Conservation (phyloP, 1,284 basidiomycete genomes). For the Lignosus rhinocerotis region DNA sequence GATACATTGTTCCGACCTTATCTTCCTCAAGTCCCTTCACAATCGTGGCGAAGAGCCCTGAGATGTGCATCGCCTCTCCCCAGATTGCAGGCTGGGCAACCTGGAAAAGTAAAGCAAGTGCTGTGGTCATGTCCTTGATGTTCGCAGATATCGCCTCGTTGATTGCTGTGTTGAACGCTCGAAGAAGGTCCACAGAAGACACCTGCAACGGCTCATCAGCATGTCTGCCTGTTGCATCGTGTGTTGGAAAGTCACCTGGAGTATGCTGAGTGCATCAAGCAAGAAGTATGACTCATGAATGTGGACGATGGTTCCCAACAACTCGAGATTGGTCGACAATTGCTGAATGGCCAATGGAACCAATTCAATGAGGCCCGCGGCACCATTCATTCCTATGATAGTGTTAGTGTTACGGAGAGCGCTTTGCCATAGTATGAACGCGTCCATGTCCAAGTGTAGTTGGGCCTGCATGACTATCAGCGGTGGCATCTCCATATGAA, state of each 20-base stretch:
- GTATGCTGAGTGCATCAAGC: conserved; percentile 64
- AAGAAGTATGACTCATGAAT: conserved; percentile 85
- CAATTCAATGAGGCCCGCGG: conserved; percentile 63
- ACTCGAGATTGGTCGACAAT: conserved; percentile 72
- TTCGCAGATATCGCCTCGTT: conserved; percentile 52
- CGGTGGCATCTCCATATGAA: background rate
- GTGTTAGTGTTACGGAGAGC: conserved; percentile 70
- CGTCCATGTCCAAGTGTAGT: conserved; percentile 79
- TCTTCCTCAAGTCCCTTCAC: conserved; percentile 60
- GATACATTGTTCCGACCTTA: conserved; percentile 45
- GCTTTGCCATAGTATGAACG: conserved; percentile 72
- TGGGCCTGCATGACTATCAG: conserved; percentile 47
- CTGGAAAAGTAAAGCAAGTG: conserved; percentile 61
- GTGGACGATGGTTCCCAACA: conserved; percentile 64
- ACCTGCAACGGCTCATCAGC: conserved; percentile 36
- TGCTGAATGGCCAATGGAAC: conserved; percentile 65
- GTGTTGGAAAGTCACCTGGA: conserved; percentile 54
- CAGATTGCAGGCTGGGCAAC: conserved; percentile 60
- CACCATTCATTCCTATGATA: conserved; percentile 48
- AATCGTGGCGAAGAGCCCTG: conserved; percentile 66
- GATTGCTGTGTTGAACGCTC: conserved; percentile 51
- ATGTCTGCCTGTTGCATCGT: background rate
- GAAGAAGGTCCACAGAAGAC: conserved; percentile 54
- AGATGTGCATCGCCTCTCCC: conserved; percentile 69
- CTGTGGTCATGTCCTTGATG: conserved; percentile 55